phyloP scores from a whole-genome alignment of 1,284 basidiomycete genomes.

The Xerocomus tenax region DNA sequence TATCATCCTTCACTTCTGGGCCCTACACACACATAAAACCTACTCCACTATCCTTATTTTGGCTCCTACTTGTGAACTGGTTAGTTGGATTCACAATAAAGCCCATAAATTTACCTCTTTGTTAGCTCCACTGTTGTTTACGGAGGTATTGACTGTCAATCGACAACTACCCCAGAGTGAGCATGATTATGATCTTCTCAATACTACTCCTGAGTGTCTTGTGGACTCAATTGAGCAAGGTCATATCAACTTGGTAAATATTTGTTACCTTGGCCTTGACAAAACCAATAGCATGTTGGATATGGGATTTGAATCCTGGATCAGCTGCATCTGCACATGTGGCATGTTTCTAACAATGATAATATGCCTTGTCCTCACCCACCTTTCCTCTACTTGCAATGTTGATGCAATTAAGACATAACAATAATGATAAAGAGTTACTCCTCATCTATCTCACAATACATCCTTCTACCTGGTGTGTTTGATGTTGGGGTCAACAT shows the following conservation, averaged over 20 bases:
- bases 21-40: conserved; percentile 79
- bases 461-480: conserved; percentile 47
- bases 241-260: conserved; percentile 90
- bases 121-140: conserved; percentile 98
- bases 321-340: conserved; percentile 65
- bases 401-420: too few species aligned
- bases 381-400: too few species aligned
- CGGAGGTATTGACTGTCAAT: conserved; percentile 96
- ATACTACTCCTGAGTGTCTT: conserved; percentile 96
- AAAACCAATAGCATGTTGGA: conserved; percentile 99
- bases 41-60: conserved; percentile 94
- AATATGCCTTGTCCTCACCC: too few species aligned
- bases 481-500: conserved; percentile 96
- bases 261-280: conserved; percentile 96
- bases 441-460: too few species aligned
- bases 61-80: conserved; percentile 95
- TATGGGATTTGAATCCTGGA: conserved; percentile 99
- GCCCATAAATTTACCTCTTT: conserved; percentile 85
- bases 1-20: conserved; percentile 82
- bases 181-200: conserved; percentile 93
- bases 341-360: too few species aligned
- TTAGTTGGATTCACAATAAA: conserved; percentile 99
- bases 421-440: too few species aligned
- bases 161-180: conserved; percentile 91
- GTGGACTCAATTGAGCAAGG: conserved; percentile 98